phyloP scores from a whole-genome alignment of 768 basidiomycete species.

The Hypholoma sublateritium region DNA sequence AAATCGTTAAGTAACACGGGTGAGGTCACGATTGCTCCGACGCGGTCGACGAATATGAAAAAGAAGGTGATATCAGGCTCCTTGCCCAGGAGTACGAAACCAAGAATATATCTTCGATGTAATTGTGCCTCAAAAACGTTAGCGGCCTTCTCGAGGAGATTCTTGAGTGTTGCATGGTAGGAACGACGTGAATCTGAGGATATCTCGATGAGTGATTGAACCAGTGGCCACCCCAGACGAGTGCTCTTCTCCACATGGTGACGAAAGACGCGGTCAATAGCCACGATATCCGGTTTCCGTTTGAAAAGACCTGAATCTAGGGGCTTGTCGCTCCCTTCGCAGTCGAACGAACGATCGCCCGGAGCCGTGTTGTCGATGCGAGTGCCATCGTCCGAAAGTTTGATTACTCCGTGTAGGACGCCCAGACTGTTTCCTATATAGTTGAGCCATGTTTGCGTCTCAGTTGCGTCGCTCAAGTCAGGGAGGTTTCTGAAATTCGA shows the following conservation, averaged over 20 bases:
- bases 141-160: not conserved
- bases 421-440: not conserved
- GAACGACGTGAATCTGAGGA: not conserved
- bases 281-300: not conserved
- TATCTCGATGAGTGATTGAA: not conserved
- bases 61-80: not conserved
- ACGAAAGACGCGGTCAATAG: not conserved
- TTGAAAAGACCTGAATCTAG: not conserved
- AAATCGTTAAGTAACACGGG: not conserved
- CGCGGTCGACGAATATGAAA: not conserved
- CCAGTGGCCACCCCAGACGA: not conserved
- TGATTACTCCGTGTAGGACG: not conserved
- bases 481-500: not conserved
- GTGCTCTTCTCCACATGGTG: not conserved
- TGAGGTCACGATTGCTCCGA: not conserved
- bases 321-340: not conserved
- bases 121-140: not conserved
- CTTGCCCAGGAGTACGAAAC: not conserved
- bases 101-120: not conserved
- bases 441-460: not conserved
- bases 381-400: not conserved
- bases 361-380: not conserved
- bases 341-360: constrained; percentile 11
- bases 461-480: not conserved
- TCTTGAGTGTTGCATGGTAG: not conserved